A percentile compares a stretch with the other conserved stretches of the same genome.
These are phyloP conservation scores for Fusarium chaquense DNA, from an alignment of 2,329 filamentous ascomycete species.

Conservation along the genomic window DNA sequence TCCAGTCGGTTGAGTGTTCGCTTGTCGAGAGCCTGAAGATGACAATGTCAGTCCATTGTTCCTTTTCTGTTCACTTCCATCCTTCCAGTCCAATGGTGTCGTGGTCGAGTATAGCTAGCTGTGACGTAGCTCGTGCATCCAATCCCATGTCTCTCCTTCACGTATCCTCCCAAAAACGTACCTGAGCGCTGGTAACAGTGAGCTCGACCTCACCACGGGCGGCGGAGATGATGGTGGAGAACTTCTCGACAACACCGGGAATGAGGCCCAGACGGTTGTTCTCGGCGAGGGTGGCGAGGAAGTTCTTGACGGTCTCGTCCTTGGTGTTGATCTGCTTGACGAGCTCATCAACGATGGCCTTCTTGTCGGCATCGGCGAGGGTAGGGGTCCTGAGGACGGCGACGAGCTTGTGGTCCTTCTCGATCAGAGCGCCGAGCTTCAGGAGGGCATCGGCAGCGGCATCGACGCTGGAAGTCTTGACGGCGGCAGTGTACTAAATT, in stretches of 20 bases:
- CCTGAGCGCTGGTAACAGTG: slow-evolving; percentile 88
- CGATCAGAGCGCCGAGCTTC: slow-evolving; percentile 76
- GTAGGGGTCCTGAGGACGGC: slow-evolving; percentile 83
- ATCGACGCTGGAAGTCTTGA: slow-evolving; percentile 88
- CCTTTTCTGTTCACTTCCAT: background rate
- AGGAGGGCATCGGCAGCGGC: slow-evolving; percentile 83
- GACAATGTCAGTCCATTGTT: slow-evolving; percentile 35
- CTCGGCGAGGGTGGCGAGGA: slow-evolving; percentile 88
- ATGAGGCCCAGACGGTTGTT: slow-evolving; percentile 94
- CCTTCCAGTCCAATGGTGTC: slow-evolving; percentile 13
- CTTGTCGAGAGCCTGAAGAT: slow-evolving; percentile 79
- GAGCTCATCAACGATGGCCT: slow-evolving; percentile 86
- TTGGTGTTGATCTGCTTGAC: slow-evolving; percentile 81
- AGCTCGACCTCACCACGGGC: slow-evolving; percentile 94
- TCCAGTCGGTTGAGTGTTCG: slow-evolving; percentile 89
- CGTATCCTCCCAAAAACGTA: slow-evolving; percentile 59
- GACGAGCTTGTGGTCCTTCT: slow-evolving; percentile 85
- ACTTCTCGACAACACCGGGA: slow-evolving; percentile 87
- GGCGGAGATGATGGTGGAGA: slow-evolving; percentile 86
- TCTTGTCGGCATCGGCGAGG: slow-evolving; percentile 83
- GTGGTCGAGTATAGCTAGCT: background rate
- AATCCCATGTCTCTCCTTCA: slow-evolving; percentile 1
- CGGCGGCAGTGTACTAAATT: slow-evolving; percentile 92
- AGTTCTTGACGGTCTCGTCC: slow-evolving; percentile 92
- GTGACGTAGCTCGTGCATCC: slow-evolving; percentile 29